Evolutionary conservation across 345 rosid genomes (phyloP).

Genomic region (Viola odorata): DNA sequence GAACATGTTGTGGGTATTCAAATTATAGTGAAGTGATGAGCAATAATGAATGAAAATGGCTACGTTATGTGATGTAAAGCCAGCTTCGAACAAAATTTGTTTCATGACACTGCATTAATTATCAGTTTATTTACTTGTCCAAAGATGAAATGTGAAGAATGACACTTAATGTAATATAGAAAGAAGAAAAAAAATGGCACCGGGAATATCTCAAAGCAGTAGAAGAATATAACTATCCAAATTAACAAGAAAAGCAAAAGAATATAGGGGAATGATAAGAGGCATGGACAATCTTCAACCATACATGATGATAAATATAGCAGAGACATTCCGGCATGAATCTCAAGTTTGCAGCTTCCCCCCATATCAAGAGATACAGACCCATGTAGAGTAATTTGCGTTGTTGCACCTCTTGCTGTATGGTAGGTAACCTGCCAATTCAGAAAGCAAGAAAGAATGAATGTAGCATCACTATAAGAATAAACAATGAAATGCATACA

Average conservation of each 20-base stretch:
- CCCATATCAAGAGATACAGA: slow-evolving; percentile 96
- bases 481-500: too few relatives aligned
- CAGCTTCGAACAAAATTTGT: neutral
- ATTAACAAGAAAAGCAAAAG: too few relatives aligned
- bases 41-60: neutral
- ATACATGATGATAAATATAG: slow-evolving; percentile 97
- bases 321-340: slow-evolving; percentile 99
- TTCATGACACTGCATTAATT: neutral
- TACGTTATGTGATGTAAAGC: neutral
- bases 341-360: slow-evolving; percentile 98
- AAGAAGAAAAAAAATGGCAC: too few relatives aligned
- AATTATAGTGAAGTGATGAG: too few relatives aligned
- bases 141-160: neutral
- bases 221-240: too few relatives aligned
- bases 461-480: neutral
- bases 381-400: slow-evolving; percentile 94
- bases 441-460: slow-evolving; percentile 3
- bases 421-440: slow-evolving; percentile 87
- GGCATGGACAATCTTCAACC: slow-evolving; percentile 12
- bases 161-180: neutral
- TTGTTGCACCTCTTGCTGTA: slow-evolving; percentile 99
- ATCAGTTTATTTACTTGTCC: neutral
- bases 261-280: too few relatives aligned
- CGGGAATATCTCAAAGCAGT: too few relatives aligned
- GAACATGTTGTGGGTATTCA: too few relatives aligned